Conservation (phyloP, 179 eudicot species). For the Nepenthes alata region DNA sequence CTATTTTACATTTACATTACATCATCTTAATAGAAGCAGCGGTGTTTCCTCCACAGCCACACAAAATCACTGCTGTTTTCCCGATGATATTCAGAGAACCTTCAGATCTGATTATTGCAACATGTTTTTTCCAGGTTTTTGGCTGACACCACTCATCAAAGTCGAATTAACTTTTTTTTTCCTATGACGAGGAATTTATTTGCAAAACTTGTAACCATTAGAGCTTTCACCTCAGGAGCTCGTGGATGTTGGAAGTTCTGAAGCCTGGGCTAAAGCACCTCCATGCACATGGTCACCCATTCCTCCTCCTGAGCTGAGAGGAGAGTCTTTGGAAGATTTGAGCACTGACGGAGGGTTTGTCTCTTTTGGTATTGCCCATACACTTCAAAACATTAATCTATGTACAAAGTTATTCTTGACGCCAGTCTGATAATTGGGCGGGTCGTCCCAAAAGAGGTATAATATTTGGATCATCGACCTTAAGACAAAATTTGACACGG, state of each 20-base stretch:
- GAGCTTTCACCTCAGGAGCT: slow-evolving; percentile 48
- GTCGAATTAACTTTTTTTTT: not conserved
- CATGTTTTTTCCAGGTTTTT: slow-evolving; percentile 90
- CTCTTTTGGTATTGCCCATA: slow-evolving; percentile 49
- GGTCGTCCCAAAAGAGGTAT: not conserved
- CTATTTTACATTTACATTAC: too few species aligned
- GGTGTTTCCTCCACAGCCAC: slow-evolving; percentile 39
- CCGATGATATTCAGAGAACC: slow-evolving; percentile 84
- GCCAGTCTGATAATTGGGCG: not conserved
- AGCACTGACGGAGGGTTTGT: slow-evolving; percentile 91
- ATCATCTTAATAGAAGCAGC: not conserved
- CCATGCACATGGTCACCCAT: slow-evolving; percentile 86
- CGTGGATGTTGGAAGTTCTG: slow-evolving; percentile 45
- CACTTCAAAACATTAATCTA: not conserved
- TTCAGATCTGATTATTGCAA: slow-evolving; percentile 71
- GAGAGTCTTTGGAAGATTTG: slow-evolving; percentile 66
- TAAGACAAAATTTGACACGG: too few species aligned
- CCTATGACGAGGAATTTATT: too few species aligned
- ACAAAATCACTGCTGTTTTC: slow-evolving; percentile 50
- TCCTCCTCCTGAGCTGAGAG: slow-evolving; percentile 86
- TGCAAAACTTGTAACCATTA: too few species aligned
- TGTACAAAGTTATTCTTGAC: not conserved
- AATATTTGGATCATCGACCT: too few species aligned
- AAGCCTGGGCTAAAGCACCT: slow-evolving; percentile 60
- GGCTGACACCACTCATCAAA: not conserved